A percentile compares a stretch with the other conserved stretches of the same genome.
phyloP scores from a whole-genome alignment of 2,329 filamentous ascomycete genomes.

The Aspergillus sergii region DNA sequence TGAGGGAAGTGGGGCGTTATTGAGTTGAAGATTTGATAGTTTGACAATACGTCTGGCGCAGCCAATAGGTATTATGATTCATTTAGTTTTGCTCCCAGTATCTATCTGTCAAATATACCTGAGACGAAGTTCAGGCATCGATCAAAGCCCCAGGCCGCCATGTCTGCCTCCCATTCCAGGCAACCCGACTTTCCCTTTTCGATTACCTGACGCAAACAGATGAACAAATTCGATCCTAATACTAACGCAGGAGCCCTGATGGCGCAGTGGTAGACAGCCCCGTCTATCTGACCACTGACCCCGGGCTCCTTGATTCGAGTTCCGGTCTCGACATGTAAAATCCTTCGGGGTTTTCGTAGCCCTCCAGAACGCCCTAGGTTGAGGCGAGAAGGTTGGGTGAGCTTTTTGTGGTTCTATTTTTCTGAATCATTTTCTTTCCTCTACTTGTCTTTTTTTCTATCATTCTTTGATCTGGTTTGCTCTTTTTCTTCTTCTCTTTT shows the following conservation, averaged over 20 bases:
- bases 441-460: not conserved
- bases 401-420: not conserved
- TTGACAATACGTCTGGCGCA: too few relatives aligned
- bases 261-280: not conserved
- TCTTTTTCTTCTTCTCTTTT: too few relatives aligned
- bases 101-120: too few relatives aligned
- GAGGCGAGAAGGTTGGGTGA: not conserved
- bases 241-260: not conserved
- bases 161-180: not conserved
- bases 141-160: not conserved
- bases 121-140: not conserved
- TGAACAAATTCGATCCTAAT: not conserved
- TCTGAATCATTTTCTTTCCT: not conserved
- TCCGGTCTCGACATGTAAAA: not conserved
- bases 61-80: too few relatives aligned
- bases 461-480: too few relatives aligned
- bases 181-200: not conserved
- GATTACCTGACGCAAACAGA: not conserved
- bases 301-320: not conserved
- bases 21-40: too few relatives aligned
- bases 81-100: too few relatives aligned
- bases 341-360: not conserved
- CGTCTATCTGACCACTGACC: not conserved
- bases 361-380: not conserved
- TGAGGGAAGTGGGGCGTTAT: too few relatives aligned